Evolutionary conservation across 768 basidiomycete genomes (phyloP), one percentile per base, ranked within the genome.

Genomic region (Phanerodontia chrysosporium): DNA sequence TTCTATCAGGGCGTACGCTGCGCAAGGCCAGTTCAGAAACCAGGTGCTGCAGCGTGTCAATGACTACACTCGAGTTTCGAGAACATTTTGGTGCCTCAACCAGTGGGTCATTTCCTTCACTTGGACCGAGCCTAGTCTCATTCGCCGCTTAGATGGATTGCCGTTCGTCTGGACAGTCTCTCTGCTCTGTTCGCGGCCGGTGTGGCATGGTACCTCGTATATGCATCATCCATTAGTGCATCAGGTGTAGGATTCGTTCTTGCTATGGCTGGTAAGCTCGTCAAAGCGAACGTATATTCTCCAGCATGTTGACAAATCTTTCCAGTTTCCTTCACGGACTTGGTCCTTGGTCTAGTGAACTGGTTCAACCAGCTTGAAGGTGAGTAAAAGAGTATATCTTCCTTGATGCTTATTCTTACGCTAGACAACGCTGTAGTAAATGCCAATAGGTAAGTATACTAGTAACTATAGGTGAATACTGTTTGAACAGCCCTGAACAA

Each of bases 1-100:
- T 2, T 80, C 80, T 1, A 82, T 85, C 39, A 73, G 83, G 5
- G 83, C 83, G 0, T 85, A 82, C 61, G 77, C 79, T 18, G 81
- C 82, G 13, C 76, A 84, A 62, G 69, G 72, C 5, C 62, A 69
- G 5, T 81, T 73, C 67, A 76, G 68, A 58, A 46, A 28, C 58
- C 74, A 81, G 62, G 75, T 79, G 10, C 62, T 78, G 35, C 59
- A 64, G 30, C 73, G 80, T 3, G 78, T 83, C n/a, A 76, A 85
- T 62, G 71, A 70, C 28, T 85, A 80, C 59, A 70, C 71, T 12
- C 72, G 73, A 35, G 66, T 74, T 1, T 75, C 71, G 3, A 64
- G 76, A 27, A 70, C 70, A 3, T 79, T 77, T 73, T 83, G 81
- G 62, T 76, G 78, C 58, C 61, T 80, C 51, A 80, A 80, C 59